Evolutionary conservation across 2,329 filamentous ascomycete genomes (phyloP), one percentile per base, ranked within the genome.

Genomic region (Helicocarpus griseus): DNA sequence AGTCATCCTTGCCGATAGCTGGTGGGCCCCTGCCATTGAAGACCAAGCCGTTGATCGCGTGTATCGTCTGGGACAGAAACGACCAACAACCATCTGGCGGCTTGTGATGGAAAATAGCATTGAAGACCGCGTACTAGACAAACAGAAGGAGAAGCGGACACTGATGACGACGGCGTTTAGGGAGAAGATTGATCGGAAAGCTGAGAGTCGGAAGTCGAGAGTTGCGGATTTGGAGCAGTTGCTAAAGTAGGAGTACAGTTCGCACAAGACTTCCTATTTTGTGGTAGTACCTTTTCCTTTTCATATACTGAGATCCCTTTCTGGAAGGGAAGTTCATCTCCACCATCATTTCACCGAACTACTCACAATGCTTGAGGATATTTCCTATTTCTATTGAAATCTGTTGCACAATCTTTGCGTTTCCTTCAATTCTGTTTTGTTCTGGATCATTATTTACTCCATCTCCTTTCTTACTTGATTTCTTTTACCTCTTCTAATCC

Each of bases 1-100:
- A 5, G 87, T 94, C 53, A 82, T 95, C 43, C 74, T 95, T 19
- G 80, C 82, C 0, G 89, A 95, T 66, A 86, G 81, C 53, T 95
- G 88, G 89, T 95, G 89, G 86, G 89, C 89, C 1, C 89, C 89
- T 0, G 89, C 89, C 0, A 93, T 95, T 51, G 89, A 95, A 67
- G 89, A 95, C 59, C 89, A 95, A 65, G 90, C 90, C 3, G 78
- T 95, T 2, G 89, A 95, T 63, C 84, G 89, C 4, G 89, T 95
- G 5, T 87, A 95, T 64, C 79, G 89, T 0, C 75, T 95, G 0
- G 89, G 89, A 0, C 90, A 95, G 70, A 90, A 78, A 56, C 79
- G 86, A 35, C 78, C 83, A 54, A 89, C 85, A 0, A 89, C 81
- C 1, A 83, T 95, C 1, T 93, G 88, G 75, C 76, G 89, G 44